Evolutionary conservation across 768 basidiomycete genomes (phyloP).

Genomic region (Sistotremastrum suecicum): DNA sequence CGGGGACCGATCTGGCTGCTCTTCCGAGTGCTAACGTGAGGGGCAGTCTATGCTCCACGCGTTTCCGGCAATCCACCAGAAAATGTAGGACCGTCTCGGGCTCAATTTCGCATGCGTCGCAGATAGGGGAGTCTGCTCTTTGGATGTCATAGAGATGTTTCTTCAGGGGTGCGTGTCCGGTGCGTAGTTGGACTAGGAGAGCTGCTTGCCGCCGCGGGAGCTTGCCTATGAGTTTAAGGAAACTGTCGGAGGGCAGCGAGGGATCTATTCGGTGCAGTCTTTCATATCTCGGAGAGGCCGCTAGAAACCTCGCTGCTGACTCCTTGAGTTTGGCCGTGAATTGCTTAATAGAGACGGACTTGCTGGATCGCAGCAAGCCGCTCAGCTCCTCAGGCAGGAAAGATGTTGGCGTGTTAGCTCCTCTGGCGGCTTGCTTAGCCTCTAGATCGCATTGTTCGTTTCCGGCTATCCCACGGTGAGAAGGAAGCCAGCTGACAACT

Average conservation of each 20-base stretch:
- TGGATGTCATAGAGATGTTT: conserved; percentile 17
- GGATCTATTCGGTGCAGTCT: not conserved
- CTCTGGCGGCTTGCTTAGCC: conserved; percentile 6
- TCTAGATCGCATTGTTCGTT: conserved; percentile 5
- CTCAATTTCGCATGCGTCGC: conserved; percentile 11
- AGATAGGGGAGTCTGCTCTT: conserved; percentile 12
- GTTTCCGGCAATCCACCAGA: conserved; percentile 16
- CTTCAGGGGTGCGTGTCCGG: conserved; percentile 19
- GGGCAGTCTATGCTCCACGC: conserved; percentile 1
- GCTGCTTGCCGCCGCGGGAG: conserved; percentile 9
- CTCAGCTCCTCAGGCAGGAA: too few relatives aligned
- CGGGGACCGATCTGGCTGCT: too few relatives aligned
- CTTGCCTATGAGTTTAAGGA: not conserved
- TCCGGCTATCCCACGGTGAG: conserved; percentile 6
- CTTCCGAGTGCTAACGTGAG: not conserved
- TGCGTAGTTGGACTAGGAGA: conserved; percentile 18
- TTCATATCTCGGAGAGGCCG: not conserved
- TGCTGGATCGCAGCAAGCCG: too few relatives aligned
- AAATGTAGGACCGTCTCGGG: conserved; percentile 19
- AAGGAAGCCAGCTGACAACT: conserved; percentile 5
- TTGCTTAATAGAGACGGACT: too few relatives aligned
- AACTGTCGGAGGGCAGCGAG: conserved; percentile 3
- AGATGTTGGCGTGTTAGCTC: too few relatives aligned
- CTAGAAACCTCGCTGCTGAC: too few relatives aligned
- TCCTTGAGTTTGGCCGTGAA: too few relatives aligned